Percentiles rank a stretch among this genome's conserved stretches.
phyloP scores from a whole-genome alignment of 2,329 filamentous ascomycete genomes.

The Verticillium longisporum region DNA sequence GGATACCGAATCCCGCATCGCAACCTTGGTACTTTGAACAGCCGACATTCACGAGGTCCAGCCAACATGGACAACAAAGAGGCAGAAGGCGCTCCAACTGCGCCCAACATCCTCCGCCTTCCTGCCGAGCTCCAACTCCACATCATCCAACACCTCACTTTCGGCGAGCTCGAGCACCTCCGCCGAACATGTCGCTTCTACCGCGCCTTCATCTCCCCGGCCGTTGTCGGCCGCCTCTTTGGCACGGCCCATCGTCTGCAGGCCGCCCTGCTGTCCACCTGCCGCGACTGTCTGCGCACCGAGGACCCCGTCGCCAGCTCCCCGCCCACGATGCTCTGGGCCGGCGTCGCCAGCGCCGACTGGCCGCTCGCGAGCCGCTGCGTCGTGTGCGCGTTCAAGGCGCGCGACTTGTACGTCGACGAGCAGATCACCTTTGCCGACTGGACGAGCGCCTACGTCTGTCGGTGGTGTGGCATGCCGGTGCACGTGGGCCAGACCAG shows the following conservation, averaged over 20 bases:
- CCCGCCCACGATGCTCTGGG: neutral
- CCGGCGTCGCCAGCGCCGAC: constrained; percentile 5
- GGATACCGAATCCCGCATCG: too few relatives aligned
- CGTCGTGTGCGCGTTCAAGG: constrained; percentile 27
- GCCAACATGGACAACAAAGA: neutral
- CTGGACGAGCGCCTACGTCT: constrained; percentile 26
- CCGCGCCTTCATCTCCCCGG: constrained; percentile 23
- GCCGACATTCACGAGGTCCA: neutral
- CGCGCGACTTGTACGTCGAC: constrained; percentile 27
- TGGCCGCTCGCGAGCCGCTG: constrained; percentile 33
- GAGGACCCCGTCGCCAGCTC: neutral
- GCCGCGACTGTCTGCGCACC: constrained; percentile 29
- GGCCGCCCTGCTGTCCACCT: constrained; percentile 27
- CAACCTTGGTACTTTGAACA: too few relatives aligned
- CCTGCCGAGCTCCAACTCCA: constrained; percentile 34
- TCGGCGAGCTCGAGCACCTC: constrained; percentile 35
- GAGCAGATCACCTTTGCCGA: constrained; percentile 29
- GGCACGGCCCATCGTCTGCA: constrained; percentile 21
- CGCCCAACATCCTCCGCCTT: constrained; percentile 22
- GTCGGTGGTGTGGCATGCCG: constrained; percentile 37
- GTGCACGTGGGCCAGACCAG: constrained; percentile 10
- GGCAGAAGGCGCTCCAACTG: neutral
- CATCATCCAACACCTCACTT: constrained; percentile 30
- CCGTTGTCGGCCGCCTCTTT: constrained; percentile 27
- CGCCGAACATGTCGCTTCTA: constrained; percentile 32